These are phyloP conservation scores for Margaritispora aquatica DNA, from an alignment of 495 filamentous ascomycete genomes.

Conservation along the genomic window DNA sequence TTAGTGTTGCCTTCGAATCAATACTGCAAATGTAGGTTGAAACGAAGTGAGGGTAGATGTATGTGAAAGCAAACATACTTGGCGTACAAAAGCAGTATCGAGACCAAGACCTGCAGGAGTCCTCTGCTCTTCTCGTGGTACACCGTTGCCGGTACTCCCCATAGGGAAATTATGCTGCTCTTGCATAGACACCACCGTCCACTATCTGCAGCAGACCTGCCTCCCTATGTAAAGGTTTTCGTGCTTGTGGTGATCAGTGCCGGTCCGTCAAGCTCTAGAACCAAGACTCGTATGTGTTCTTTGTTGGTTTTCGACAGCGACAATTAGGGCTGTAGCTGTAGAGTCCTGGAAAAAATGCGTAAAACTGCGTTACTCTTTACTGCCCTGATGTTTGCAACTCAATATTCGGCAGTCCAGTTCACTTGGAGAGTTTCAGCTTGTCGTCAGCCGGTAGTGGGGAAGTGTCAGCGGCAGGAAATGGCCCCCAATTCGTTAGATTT, in stretches of 20 bases:
- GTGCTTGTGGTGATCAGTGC: background rate
- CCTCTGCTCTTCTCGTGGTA: slow-evolving; percentile 3
- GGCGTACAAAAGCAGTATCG: background rate
- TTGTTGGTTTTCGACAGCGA: background rate
- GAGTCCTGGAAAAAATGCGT: too few relatives aligned
- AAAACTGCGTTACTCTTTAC: background rate
- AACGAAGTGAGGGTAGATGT: background rate
- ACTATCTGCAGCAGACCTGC: slow-evolving; percentile 18
- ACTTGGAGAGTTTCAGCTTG: background rate
- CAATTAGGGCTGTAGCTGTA: background rate
- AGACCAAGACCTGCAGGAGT: slow-evolving; percentile 3
- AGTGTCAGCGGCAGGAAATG: background rate
- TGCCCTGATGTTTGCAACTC: background rate
- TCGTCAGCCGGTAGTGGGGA: background rate
- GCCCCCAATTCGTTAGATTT: background rate
- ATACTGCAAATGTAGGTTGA: background rate
- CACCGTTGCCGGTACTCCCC: slow-evolving; percentile 13
- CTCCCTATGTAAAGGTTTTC: background rate
- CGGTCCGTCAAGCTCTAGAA: background rate
- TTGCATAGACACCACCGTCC: slow-evolving; percentile 19
- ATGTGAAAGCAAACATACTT: slow-evolving; percentile 1
- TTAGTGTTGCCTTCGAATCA: slow-evolving; percentile 6
- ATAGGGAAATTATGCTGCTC: slow-evolving; percentile 10
- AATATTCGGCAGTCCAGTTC: background rate
- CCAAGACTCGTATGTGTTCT: background rate